These are phyloP conservation scores for Leishmania tarentolae DNA, from an alignment of 208 protist genomes.

Conservation along the genomic window DNA sequence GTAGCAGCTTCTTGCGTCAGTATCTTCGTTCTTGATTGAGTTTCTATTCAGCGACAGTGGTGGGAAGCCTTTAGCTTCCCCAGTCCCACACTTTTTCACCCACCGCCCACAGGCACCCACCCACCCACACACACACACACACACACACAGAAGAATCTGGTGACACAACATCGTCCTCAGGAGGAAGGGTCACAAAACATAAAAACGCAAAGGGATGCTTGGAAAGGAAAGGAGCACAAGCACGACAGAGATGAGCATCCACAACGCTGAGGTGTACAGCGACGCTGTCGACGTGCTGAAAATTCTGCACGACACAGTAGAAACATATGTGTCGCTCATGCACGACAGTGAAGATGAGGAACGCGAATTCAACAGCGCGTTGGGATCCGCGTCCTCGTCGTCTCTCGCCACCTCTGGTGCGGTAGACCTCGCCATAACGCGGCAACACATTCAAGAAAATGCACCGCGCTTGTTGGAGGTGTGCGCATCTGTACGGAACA, in stretches of 20 bases:
- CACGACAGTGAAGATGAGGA: constrained; percentile 2
- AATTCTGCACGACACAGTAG: constrained; percentile 31
- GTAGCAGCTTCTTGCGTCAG: neutral
- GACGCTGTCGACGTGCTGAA: constrained; percentile 30
- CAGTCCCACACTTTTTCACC: neutral
- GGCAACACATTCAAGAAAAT: constrained; percentile 19
- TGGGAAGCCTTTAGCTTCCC: neutral
- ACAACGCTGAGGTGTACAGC: constrained; percentile 19
- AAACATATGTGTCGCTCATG: constrained; percentile 8
- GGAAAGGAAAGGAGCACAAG: constrained; percentile 6
- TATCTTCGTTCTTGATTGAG: neutral
- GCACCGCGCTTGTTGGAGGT: constrained; percentile 13
- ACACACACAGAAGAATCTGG: neutral
- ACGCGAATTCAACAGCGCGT: neutral
- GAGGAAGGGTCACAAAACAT: neutral
- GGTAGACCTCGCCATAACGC: constrained; percentile 4
- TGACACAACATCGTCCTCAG: neutral
- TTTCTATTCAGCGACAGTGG: neutral
- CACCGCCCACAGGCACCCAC: no score
- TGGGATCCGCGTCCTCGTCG: neutral
- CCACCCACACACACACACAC: neutral
- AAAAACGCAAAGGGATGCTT: neutral
- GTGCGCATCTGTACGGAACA: constrained; percentile 12
- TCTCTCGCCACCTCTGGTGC: neutral
- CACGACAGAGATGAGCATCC: neutral